A percentile compares a stretch with the other conserved stretches of the same genome.
Evolutionary conservation across 192 early-diverging fungal genomes (phyloP).

Genomic region (Coemansia sp.): DNA sequence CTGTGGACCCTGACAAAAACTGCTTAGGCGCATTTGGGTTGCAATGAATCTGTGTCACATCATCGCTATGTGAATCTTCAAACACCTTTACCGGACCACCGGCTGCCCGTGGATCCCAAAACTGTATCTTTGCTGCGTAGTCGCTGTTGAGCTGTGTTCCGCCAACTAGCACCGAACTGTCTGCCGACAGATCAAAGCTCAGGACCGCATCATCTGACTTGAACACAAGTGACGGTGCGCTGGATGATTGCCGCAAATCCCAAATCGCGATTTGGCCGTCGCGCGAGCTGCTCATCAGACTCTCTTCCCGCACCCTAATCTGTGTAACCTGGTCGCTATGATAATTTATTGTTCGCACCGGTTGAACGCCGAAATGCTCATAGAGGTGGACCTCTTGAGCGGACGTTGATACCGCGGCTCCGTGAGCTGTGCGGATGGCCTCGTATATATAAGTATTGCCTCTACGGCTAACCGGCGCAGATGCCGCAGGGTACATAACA

Average conservation of each 20-base stretch:
- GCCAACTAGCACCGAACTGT: slow-evolving; percentile 32
- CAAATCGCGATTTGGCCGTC: slow-evolving; percentile 65
- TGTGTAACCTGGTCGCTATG: slow-evolving; percentile 65
- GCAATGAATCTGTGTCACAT: slow-evolving; percentile 75
- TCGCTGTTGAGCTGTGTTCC: slow-evolving; percentile 32
- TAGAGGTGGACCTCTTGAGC: slow-evolving; percentile 66
- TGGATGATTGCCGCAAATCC: slow-evolving; percentile 61
- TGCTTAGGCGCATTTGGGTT: slow-evolving; percentile 55
- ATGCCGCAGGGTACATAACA: slow-evolving; percentile 12
- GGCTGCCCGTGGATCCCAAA: slow-evolving; percentile 25
- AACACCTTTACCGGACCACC: slow-evolving; percentile 22
- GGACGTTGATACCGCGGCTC: slow-evolving; percentile 57
- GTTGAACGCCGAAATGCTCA: slow-evolving; percentile 54
- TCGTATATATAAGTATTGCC: slow-evolving; percentile 45
- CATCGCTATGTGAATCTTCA: slow-evolving; percentile 71
- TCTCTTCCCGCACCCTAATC: slow-evolving; percentile 54
- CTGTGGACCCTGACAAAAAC: slow-evolving; percentile 71
- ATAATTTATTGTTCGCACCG: slow-evolving; percentile 52
- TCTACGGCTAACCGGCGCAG: slow-evolving; percentile 11
- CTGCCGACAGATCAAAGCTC: slow-evolving; percentile 51
- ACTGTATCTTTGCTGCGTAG: slow-evolving; percentile 47
- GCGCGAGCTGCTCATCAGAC: slow-evolving; percentile 62
- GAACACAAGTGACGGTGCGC: slow-evolving; percentile 29
- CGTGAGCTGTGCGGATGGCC: slow-evolving; percentile 17
- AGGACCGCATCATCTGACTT: slow-evolving; percentile 52